Conservation (phyloP, 176 grass and related monocot species). For the Ananas comosus region DNA sequence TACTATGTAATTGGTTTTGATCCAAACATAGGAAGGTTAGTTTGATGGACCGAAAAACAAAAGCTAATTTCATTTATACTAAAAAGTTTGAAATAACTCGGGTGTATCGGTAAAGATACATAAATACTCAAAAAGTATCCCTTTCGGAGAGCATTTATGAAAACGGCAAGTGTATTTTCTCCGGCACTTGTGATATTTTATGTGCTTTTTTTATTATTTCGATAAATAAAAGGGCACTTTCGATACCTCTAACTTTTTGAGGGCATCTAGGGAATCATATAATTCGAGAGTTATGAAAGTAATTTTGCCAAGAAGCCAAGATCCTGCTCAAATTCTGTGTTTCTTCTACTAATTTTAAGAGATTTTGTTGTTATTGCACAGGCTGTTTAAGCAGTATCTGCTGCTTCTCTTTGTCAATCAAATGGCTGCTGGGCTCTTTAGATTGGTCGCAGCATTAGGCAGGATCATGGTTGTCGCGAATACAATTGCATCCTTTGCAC, state of each 20-base stretch:
- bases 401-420: conserved; percentile 43
- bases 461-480: conserved; percentile 53
- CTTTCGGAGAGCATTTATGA: no score
- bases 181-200: no score
- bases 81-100: no score
- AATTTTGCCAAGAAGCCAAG: no score
- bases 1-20: conserved; percentile 72
- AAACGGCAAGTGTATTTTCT: no score
- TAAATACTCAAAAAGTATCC: no score
- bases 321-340: background rate
- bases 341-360: background rate
- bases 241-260: no score
- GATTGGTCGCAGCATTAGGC: conserved; percentile 43
- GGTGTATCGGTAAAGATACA: background rate
- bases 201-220: no score
- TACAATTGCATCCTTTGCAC: conserved; percentile 44
- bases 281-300: no score
- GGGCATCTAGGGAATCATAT: no score
- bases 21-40: conserved; percentile 51
- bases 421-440: conserved; percentile 48
- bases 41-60: background rate
- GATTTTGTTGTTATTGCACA: conserved; percentile 9
- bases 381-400: conserved; percentile 59
- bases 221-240: no score
- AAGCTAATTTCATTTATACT: no score